phyloP scores from a whole-genome alignment of 1,284 basidiomycete genomes.

The Sparassis latifolia region DNA sequence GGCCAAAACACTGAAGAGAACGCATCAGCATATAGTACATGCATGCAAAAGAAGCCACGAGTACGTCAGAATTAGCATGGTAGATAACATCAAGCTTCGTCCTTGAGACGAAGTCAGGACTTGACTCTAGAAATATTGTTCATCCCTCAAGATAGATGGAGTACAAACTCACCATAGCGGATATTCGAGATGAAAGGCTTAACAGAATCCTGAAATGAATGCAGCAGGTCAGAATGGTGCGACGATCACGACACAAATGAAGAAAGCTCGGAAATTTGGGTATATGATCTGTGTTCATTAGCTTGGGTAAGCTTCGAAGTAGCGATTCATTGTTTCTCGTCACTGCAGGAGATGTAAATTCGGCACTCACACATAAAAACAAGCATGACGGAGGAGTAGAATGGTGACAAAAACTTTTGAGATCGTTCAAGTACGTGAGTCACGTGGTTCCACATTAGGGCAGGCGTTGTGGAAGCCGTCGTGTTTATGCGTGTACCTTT shows the following conservation, averaged over 20 bases:
- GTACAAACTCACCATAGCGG: constrained; percentile 5
- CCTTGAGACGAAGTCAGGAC: constrained; percentile 73
- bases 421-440: constrained; percentile 2
- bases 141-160: constrained; percentile 40
- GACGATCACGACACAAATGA: constrained; percentile 1
- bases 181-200: constrained; percentile 31
- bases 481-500: constrained; percentile 1
- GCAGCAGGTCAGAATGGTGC: no score
- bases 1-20: background rate
- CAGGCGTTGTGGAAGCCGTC: constrained; percentile 20
- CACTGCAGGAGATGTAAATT: constrained; percentile 29
- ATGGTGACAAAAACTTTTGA: no score
- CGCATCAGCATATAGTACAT: constrained; percentile 5
- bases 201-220: no score
- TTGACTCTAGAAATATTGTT: constrained; percentile 73
- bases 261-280: constrained; percentile 78
- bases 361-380: constrained; percentile 24
- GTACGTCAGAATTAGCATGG: constrained; percentile 82
- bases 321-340: constrained; percentile 77
- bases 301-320: constrained; percentile 62
- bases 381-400: no score
- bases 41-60: constrained; percentile 3
- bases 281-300: constrained; percentile 67
- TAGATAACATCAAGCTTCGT: constrained; percentile 58
- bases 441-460: constrained; percentile 32